These are phyloP conservation scores for Tritrichomonas musculus DNA, from an alignment of 208 protist genomes.

Conservation along the genomic window DNA sequence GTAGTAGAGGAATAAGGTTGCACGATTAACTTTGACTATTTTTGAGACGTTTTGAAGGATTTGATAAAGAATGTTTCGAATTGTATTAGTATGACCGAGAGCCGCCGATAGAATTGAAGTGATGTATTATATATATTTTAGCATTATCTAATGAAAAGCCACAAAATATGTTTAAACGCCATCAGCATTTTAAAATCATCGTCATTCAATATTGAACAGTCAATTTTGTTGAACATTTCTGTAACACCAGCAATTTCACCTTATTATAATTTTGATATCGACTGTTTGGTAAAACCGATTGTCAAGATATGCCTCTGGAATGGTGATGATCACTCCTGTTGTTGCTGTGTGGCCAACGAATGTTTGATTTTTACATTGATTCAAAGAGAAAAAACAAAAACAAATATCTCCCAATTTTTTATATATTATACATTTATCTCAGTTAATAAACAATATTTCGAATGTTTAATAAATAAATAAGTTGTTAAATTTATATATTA, in stretches of 20 bases:
- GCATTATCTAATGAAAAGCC: slow-evolving; percentile 19
- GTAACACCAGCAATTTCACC: slow-evolving; percentile 22
- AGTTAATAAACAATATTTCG: too few relatives aligned
- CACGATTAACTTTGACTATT: background rate
- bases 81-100: background rate
- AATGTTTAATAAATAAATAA: too few relatives aligned
- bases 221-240: slow-evolving; percentile 31
- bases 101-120: background rate
- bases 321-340: background rate
- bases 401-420: too few relatives aligned
- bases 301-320: background rate
- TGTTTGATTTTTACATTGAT: too few relatives aligned
- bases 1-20: background rate
- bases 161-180: slow-evolving; percentile 24
- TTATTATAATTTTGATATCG: slow-evolving; percentile 31
- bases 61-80: background rate
- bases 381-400: too few relatives aligned
- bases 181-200: slow-evolving; percentile 21
- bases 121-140: background rate
- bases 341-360: background rate
- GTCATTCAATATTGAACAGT: background rate
- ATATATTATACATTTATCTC: too few relatives aligned
- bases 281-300: background rate
- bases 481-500: too few relatives aligned
- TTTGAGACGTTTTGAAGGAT: background rate